phyloP scores from a whole-genome alignment of 225 moss, liverwort and hornwort species.

The Sphagnum tenellum region DNA sequence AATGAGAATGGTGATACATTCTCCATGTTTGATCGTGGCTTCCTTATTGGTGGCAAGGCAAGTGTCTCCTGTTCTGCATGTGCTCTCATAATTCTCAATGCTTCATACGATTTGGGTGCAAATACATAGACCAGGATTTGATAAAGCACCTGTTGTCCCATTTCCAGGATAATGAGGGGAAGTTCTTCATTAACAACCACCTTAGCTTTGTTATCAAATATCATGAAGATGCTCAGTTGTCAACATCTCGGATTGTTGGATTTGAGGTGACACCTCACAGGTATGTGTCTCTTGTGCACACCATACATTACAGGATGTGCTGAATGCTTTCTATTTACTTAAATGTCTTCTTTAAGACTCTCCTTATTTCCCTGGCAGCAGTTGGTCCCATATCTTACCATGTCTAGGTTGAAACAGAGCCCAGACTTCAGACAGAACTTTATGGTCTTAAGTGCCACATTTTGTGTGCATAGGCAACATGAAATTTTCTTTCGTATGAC shows the following conservation, averaged over 20 bases:
- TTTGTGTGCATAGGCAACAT: too few species aligned
- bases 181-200: slow-evolving; percentile 83
- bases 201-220: slow-evolving; percentile 55
- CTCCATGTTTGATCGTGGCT: slow-evolving; percentile 64
- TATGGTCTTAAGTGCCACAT: too few species aligned
- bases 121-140: not conserved
- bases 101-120: too few species aligned
- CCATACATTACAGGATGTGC: too few species aligned
- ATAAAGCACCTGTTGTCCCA: not conserved
- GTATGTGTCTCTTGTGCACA: slow-evolving; percentile 12
- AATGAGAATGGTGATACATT: slow-evolving; percentile 14
- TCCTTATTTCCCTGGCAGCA: too few species aligned
- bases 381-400: too few species aligned
- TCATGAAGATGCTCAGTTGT: slow-evolving; percentile 47
- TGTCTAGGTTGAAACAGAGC: too few species aligned
- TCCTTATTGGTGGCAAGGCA: slow-evolving; percentile 53
- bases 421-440: too few species aligned
- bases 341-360: too few species aligned
- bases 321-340: too few species aligned
- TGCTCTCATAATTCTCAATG: slow-evolving; percentile 2
- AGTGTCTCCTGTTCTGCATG: slow-evolving; percentile 10
- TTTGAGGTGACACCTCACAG: slow-evolving; percentile 78
- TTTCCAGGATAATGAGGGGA: slow-evolving; percentile 40
- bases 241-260: slow-evolving; percentile 70
- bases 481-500: too few species aligned